Evolutionary conservation across 257 asterid species (phyloP).

Genomic region (Solanum corneliomulleri): DNA sequence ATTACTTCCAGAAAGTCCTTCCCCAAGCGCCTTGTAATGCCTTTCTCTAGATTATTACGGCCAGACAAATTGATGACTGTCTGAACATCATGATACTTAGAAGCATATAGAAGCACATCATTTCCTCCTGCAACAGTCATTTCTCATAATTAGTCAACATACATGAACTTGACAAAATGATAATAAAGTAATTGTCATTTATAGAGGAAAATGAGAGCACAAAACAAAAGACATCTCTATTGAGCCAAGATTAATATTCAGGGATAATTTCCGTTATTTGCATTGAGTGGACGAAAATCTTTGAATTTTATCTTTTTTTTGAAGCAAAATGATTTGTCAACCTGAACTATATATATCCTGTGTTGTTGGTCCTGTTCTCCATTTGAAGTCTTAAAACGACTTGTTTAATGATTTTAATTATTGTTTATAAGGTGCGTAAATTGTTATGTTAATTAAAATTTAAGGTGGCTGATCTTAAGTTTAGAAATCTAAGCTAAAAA

Average conservation of each 20-base stretch:
- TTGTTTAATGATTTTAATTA: no score
- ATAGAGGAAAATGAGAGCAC: neutral
- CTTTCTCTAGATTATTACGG: slow-evolving; percentile 66
- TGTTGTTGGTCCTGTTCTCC: neutral
- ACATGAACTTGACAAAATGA: neutral
- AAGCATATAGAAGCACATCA: slow-evolving; percentile 68
- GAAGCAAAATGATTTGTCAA: neutral
- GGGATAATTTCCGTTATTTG: neutral
- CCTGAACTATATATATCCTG: neutral
- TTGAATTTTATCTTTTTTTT: neutral
- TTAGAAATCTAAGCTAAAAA: no score
- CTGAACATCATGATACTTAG: slow-evolving; percentile 57
- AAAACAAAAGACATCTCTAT: neutral
- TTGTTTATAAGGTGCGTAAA: no score
- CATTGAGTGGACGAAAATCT: neutral
- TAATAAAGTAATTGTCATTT: neutral
- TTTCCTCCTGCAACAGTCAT: slow-evolving; percentile 45
- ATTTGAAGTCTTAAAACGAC: no score
- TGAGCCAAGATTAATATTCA: neutral
- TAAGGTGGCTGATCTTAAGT: no score
- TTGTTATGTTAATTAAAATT: no score
- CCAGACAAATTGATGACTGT: slow-evolving; percentile 77
- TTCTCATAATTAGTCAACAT: neutral
- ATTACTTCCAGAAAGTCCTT: slow-evolving; percentile 35
- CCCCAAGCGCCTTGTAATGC: slow-evolving; percentile 59